Base-by-base conservation (phyloP, 140 eudicot genomes). In the Cichorium intybus region DNA sequence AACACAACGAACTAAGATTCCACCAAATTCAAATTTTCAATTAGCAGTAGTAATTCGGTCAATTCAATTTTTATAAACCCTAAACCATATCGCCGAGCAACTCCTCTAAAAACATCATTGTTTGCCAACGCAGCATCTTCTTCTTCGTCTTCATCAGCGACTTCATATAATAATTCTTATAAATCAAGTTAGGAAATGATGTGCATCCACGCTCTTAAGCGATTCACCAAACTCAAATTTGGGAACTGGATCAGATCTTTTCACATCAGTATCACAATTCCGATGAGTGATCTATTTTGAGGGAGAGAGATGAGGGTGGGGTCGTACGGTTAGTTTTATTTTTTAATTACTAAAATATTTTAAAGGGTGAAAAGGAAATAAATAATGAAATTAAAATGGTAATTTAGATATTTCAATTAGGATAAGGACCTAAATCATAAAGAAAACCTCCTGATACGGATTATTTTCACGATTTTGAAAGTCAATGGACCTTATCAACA, bases 191-290 rank as follows among this genome's bases (percentile, higher is more conserved):
- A 71, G 1, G 78, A 65, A 34, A 49, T 80, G 6, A 81, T 87
- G 69, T 80, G 86, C 64, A 62, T 91, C 47, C 86, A 85, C 18
- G 83, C 79, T 20, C 90, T 91, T 16, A 73, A 70, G 22, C 79
- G 77, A 20, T 91, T 91, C 77, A 83, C 87, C 57, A 68, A 85
- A 31, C 94, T 91, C 82, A 91, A 87, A 67, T 68, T 87, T 61
- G 97, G 97, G 65, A 77, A 56, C 60, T 91, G 97, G 97, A 78
- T 78, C 24, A 96, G 96, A 74, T 82, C 95, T 59, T 87, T 91
- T 81, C 77, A 87, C 64, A 96, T 90, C 56, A 23, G 81, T 72
- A 37, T 47, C 46, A 7, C n/a, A 7, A 27, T 14, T 29, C 59
- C 20, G 12, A 6, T 52, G 1, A 22, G n/a, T n/a, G n/a, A n/a